Conservation (phyloP, 2,329 filamentous ascomycete genomes). For the Talaromyces marneffei region DNA sequence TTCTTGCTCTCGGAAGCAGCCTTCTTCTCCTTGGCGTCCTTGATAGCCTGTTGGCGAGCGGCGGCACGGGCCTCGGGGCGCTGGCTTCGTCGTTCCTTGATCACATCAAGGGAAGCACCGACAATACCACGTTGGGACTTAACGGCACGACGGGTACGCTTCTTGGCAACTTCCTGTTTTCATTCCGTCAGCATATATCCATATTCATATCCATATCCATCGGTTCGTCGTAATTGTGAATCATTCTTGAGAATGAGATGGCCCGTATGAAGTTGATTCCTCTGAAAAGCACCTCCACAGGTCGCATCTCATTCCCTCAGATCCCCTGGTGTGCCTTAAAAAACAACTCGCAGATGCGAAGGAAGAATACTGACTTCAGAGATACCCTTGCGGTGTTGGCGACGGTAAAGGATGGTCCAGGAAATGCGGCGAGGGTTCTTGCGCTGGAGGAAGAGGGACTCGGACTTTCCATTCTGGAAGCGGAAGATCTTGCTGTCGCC, state of each 20-base stretch:
- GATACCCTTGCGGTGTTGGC: conserved; percentile 99
- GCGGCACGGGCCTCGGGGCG: conserved; percentile 93
- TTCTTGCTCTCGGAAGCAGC: conserved; percentile 77
- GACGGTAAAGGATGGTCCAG: conserved; percentile 96
- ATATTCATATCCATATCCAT: conserved; percentile 7
- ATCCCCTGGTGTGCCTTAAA: background rate
- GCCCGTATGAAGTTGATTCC: no score
- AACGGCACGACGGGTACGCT: conserved; percentile 95
- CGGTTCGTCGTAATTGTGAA: background rate
- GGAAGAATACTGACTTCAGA: conserved; percentile 75
- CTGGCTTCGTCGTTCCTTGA: conserved; percentile 96
- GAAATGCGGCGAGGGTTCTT: conserved; percentile 99
- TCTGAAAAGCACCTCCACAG: no score
- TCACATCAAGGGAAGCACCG: conserved; percentile 97
- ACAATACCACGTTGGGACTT: conserved; percentile 99
- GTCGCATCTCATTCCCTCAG: background rate
- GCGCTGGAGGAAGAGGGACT: conserved; percentile 99
- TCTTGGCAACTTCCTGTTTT: conserved; percentile 98
- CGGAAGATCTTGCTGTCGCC: conserved; percentile 99
- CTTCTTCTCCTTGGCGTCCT: conserved; percentile 99
- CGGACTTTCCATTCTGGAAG: conserved; percentile 99
- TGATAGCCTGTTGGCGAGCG: conserved; percentile 83
- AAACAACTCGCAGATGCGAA: conserved; percentile 4
- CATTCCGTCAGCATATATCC: background rate
- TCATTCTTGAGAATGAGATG: background rate